Base-by-base conservation (phyloP, 2,329 filamentous ascomycete species). In the Nemania serpens region DNA sequence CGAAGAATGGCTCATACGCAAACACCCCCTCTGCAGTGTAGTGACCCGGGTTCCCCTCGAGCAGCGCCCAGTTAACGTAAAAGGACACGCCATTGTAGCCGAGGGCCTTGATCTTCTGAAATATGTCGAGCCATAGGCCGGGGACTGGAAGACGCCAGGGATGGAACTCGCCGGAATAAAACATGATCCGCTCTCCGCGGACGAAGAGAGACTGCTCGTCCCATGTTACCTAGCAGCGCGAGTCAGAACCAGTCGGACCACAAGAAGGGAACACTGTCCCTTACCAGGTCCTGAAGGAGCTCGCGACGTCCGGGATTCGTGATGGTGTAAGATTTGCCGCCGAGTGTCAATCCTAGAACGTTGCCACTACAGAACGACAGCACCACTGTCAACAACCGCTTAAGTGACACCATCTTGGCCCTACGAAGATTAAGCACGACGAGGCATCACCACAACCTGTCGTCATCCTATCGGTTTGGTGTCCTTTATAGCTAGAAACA, bases 81-180 rank as follows among this genome's bases (percentile, higher is more conserved):
- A 93, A 92, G 0, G 89, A 92, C 1, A 93, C 88, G 46, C 85
- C 84, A 68, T 90, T 94, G 76, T 92, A 93, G 0, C 91, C 91
- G 1, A 93, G 76, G 0, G 90, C 88, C 74, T 90, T 93, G 74
- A 94, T 86, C 75, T 96, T 96, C 69, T 95, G 88, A 68, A 96
- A 89, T 1, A 94, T 72, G 66, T 94, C 91, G 9, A 90, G 79
- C 79, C 88, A 82, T 0, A 82, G 70, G 0, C 74, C 76, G 0
- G 80, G 78, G 11, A 81, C 78, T 0, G 81, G 79, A 1, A 82
- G 73, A 1, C 81, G 76, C 56, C 81, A 93, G 0, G 89, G 88
- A 70, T 93, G 90, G 2, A 92, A 82, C 71, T 93, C 90, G 41
- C 87, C 90, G 43, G 85, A 88, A 73, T 89, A 92, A 37, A 93